These are phyloP conservation scores for Umbelopsis ramanniana DNA, from an alignment of 192 early-diverging fungal species.

Conservation along the genomic window DNA sequence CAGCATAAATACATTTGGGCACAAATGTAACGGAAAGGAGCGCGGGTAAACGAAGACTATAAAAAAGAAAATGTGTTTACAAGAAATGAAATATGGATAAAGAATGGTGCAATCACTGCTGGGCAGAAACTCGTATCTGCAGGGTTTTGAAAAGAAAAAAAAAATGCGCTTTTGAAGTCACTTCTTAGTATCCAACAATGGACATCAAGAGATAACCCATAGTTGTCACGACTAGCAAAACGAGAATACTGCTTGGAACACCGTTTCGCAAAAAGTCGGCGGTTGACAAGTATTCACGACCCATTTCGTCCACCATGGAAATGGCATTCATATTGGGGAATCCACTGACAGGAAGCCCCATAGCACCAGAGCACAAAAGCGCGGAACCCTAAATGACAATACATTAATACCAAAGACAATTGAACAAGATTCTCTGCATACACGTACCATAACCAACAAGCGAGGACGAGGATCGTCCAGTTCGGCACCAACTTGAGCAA, in stretches of 20 bases:
- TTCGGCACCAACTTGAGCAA: conserved; percentile 81
- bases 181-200: conserved; percentile 45
- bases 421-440: neutral
- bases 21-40: no score
- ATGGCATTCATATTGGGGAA: conserved; percentile 99
- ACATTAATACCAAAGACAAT: conserved; percentile 8
- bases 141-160: neutral
- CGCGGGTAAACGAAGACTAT: no score
- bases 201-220: conserved; percentile 80
- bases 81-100: no score
- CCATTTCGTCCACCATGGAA: conserved; percentile 86
- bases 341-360: conserved; percentile 91
- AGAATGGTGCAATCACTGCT: neutral
- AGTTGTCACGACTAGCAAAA: conserved; percentile 70
- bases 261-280: conserved; percentile 87
- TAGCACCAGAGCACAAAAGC: conserved; percentile 86
- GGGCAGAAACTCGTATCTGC: neutral
- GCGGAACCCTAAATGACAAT: conserved; percentile 57
- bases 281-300: conserved; percentile 80
- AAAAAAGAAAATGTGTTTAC: no score
- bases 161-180: conserved; percentile 37
- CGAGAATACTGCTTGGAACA: conserved; percentile 73
- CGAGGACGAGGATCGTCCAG: conserved; percentile 80
- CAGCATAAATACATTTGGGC: no score
- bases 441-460: conserved; percentile 77